Conservation (phyloP, 257 asterid genomes). For the Fraxinus americana region DNA sequence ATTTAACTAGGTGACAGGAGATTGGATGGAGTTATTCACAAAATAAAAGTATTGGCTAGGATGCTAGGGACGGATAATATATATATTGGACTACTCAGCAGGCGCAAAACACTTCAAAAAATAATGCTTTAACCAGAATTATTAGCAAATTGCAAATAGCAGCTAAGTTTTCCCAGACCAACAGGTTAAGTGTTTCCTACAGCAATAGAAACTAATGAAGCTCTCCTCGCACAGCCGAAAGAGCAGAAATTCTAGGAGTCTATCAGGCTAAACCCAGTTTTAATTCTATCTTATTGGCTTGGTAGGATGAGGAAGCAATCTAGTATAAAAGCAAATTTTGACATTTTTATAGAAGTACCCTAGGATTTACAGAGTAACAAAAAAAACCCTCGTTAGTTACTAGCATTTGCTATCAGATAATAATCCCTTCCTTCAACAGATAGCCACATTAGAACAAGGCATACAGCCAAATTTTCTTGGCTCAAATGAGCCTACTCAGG, state of each 20-base stretch:
- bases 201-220: background rate
- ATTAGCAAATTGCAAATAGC: background rate
- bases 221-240: background rate
- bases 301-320: conserved; percentile 6
- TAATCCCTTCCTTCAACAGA: background rate
- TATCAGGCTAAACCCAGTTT: conserved; percentile 1
- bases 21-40: background rate
- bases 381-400: background rate
- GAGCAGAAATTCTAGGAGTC: background rate
- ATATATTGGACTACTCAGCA: background rate
- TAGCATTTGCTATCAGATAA: background rate
- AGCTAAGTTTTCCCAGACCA: background rate
- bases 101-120: background rate
- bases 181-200: background rate
- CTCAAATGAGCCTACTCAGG: background rate
- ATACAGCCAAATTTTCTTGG: background rate
- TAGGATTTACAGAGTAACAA: background rate
- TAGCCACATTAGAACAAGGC: background rate
- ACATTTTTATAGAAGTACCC: background rate
- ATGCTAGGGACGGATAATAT: background rate
- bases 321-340: background rate
- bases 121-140: background rate
- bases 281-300: conserved; percentile 1
- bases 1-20: conserved; percentile 13
- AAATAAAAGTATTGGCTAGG: background rate